Conservation (phyloP, 306 rosid species). For the Chamaecrista fasciculata region DNA sequence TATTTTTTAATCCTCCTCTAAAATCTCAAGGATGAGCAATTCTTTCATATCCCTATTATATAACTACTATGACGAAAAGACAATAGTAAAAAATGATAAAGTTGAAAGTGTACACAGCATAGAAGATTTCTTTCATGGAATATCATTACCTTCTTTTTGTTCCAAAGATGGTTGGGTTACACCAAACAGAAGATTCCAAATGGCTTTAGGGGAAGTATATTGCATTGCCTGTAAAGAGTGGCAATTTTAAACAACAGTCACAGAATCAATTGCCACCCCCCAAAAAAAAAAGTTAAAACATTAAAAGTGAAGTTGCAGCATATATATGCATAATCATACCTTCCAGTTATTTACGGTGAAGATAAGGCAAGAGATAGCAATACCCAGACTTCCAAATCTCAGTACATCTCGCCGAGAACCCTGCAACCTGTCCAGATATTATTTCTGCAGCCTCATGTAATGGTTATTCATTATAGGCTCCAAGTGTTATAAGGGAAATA, state of each 20-base stretch:
- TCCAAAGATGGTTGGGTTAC: constrained; percentile 63
- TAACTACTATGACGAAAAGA: constrained; percentile 7
- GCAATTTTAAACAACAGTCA: constrained; percentile 13
- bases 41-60: constrained; percentile 26
- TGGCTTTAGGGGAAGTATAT: constrained; percentile 86
- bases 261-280: neutral
- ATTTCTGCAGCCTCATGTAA: constrained; percentile 56
- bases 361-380: constrained; percentile 79
- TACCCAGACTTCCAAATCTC: constrained; percentile 89
- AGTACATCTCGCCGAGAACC: constrained; percentile 88
- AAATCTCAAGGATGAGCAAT: neutral
- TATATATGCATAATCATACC: constrained; percentile 47
- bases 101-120: constrained; percentile 20
- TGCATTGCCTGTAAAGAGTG: constrained; percentile 74
- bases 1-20: constrained; percentile 11
- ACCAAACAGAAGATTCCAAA: constrained; percentile 85
- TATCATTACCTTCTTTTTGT: constrained; percentile 52
- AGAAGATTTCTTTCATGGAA: constrained; percentile 16
- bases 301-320: constrained; percentile 7
- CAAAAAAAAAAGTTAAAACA: constrained; percentile 9
- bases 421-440: constrained; percentile 90
- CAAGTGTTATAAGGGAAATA: constrained; percentile 20
- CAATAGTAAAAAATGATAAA: constrained; percentile 14
- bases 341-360: constrained; percentile 82
- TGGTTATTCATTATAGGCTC: constrained; percentile 31